A percentile compares a stretch with the other conserved stretches of the same genome.
Conservation (phyloP, 2,329 filamentous ascomycete genomes). For the Blastomyces silverae region DNA sequence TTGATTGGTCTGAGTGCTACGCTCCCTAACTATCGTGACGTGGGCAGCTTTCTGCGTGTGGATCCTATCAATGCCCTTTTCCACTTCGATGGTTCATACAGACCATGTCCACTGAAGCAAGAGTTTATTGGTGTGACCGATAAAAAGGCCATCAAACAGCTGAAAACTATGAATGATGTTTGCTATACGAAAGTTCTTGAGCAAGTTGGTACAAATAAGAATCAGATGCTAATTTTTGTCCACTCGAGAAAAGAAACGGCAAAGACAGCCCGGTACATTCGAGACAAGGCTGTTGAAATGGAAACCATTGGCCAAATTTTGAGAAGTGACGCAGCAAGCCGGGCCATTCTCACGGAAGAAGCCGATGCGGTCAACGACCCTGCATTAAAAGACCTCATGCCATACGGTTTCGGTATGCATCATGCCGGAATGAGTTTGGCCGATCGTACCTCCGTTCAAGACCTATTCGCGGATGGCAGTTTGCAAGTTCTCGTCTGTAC, state of each 20-base stretch:
- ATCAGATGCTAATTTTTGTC: slow-evolving; percentile 98
- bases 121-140: slow-evolving; percentile 97
- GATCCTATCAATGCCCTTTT: slow-evolving; percentile 80
- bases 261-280: slow-evolving; percentile 92
- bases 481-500: slow-evolving; percentile 96
- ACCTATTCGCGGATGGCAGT: slow-evolving; percentile 82
- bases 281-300: slow-evolving; percentile 93
- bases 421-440: slow-evolving; percentile 94
- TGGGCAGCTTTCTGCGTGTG: slow-evolving; percentile 88
- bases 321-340: slow-evolving; percentile 81
- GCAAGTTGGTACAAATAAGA: slow-evolving; percentile 83
- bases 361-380: slow-evolving; percentile 73
- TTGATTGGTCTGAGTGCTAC: slow-evolving; percentile 91
- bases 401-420: slow-evolving; percentile 96
- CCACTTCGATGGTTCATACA: slow-evolving; percentile 91
- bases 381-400: slow-evolving; percentile 87
- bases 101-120: slow-evolving; percentile 89
- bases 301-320: slow-evolving; percentile 96
- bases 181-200: slow-evolving; percentile 97
- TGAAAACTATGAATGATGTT: slow-evolving; percentile 99
- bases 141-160: slow-evolving; percentile 95
- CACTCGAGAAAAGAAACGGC: slow-evolving; percentile 97
- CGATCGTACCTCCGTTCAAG: slow-evolving; percentile 93
- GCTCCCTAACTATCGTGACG: slow-evolving; percentile 91
- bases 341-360: slow-evolving; percentile 81